Percentiles rank a stretch among this genome's conserved stretches.
Conservation (phyloP, 345 rosid genomes). For the Pugionium dolabratum region DNA sequence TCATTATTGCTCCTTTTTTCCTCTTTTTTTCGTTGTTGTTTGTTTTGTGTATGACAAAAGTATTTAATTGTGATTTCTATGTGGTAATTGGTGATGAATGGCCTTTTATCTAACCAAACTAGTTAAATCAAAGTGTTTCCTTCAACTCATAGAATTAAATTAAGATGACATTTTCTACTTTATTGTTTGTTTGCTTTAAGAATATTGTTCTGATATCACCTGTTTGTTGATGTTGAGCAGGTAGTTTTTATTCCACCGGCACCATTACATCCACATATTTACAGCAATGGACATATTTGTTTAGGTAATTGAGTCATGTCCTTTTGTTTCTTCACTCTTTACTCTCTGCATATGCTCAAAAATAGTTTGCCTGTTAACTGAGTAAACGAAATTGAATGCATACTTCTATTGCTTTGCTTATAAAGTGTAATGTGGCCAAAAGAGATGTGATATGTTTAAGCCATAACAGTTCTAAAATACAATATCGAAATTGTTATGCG, state of each 20-base stretch:
- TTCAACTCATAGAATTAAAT: not conserved
- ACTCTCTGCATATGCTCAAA: not conserved
- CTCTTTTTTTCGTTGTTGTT: too few relatives aligned
- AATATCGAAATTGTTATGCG: not conserved
- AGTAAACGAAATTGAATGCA: not conserved
- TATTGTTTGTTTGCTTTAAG: too few relatives aligned
- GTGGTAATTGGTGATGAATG: too few relatives aligned
- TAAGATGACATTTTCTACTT: too few relatives aligned
- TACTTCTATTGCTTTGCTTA: not conserved
- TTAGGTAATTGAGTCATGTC: conserved; percentile 31
- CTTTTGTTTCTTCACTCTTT: not conserved
- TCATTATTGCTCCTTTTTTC: too few relatives aligned
- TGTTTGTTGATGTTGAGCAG: conserved; percentile 15
- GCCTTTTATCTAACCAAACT: too few relatives aligned
- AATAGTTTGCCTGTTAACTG: not conserved
- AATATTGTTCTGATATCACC: not conserved
- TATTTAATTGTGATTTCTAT: too few relatives aligned
- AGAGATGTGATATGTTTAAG: not conserved
- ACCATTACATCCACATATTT: conserved; percentile 76
- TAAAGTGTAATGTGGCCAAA: not conserved
- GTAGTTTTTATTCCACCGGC: conserved; percentile 67
- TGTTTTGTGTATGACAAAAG: too few relatives aligned
- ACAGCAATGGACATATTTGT: conserved; percentile 78
- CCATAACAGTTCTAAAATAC: not conserved
- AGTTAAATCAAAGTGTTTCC: too few relatives aligned